Conservation (phyloP, 2,329 filamentous ascomycete species). For the Phaeosphaeriaceae sp. region DNA sequence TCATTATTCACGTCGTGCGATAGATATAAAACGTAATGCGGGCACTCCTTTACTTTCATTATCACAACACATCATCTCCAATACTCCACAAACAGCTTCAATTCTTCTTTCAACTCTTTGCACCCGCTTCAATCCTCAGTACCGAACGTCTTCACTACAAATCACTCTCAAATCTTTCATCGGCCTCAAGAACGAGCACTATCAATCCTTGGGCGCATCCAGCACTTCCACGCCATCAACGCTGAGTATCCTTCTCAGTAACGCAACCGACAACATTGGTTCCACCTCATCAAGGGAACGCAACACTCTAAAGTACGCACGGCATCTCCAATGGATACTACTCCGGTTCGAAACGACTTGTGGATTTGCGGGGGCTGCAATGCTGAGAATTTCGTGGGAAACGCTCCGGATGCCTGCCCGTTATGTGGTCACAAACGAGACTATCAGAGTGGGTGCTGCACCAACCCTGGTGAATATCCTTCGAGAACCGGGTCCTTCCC, state of each 20-base stretch:
- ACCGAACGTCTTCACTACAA: no score
- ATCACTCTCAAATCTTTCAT: no score
- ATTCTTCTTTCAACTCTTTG: no score
- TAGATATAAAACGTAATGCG: background rate
- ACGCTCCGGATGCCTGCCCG: background rate
- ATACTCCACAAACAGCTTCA: background rate
- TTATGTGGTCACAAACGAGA: background rate
- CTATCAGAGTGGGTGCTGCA: background rate
- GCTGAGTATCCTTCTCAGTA: background rate
- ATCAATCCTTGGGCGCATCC: background rate
- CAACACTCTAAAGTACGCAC: background rate
- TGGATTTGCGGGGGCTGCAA: background rate
- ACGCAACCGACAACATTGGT: background rate
- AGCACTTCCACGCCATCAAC: background rate
- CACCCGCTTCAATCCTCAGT: no score
- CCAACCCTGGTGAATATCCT: background rate
- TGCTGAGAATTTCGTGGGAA: background rate
- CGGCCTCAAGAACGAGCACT: background rate
- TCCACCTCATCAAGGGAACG: background rate
- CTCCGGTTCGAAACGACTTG: background rate
- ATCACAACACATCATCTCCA: background rate
- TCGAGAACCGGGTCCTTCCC: background rate
- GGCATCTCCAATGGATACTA: background rate
- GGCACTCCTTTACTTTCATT: background rate
- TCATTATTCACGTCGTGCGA: background rate